Evolutionary conservation across 1,284 basidiomycete species (phyloP).

Genomic region (Tylopilus sp.): DNA sequence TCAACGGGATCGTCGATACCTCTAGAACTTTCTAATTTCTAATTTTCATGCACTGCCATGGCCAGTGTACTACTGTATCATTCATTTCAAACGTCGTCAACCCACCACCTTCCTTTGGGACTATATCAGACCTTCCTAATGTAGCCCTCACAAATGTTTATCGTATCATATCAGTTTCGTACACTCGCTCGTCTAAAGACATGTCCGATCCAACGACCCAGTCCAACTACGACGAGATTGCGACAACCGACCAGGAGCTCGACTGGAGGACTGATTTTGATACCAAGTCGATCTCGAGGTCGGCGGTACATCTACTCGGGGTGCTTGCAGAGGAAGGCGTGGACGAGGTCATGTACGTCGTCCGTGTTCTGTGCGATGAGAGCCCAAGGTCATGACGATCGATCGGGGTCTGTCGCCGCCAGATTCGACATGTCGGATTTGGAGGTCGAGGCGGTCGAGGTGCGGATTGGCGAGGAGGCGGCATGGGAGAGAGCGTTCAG

Average conservation of each 20-base stretch:
- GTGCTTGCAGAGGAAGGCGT: slow-evolving; percentile 54
- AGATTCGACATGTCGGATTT: slow-evolving; percentile 83
- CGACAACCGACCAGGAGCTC: slow-evolving; percentile 67
- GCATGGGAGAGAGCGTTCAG: slow-evolving; percentile 12
- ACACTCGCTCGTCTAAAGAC: background rate
- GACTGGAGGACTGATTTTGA: slow-evolving; percentile 85
- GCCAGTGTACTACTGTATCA: slow-evolving; percentile 6
- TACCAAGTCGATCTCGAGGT: slow-evolving; percentile 64
- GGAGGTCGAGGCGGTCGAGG: slow-evolving; percentile 55
- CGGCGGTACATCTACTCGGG: slow-evolving; percentile 63
- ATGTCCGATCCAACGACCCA: slow-evolving; percentile 68
- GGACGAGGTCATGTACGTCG: slow-evolving; percentile 58
- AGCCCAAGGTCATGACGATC: too few relatives aligned
- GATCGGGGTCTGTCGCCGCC: background rate
- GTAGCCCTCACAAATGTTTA: slow-evolving; percentile 2
- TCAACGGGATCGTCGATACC: background rate
- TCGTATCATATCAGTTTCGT: slow-evolving; percentile 2
- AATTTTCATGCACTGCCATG: background rate
- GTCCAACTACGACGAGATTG: slow-evolving; percentile 73
- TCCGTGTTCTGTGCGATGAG: background rate
- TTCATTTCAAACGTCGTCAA: background rate
- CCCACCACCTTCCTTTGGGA: background rate
- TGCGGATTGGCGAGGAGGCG: slow-evolving; percentile 42
- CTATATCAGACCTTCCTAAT: slow-evolving; percentile 9
- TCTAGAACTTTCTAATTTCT: background rate